Conservation (phyloP, 768 basidiomycete species). For the Rhodotorula diobovata region DNA sequence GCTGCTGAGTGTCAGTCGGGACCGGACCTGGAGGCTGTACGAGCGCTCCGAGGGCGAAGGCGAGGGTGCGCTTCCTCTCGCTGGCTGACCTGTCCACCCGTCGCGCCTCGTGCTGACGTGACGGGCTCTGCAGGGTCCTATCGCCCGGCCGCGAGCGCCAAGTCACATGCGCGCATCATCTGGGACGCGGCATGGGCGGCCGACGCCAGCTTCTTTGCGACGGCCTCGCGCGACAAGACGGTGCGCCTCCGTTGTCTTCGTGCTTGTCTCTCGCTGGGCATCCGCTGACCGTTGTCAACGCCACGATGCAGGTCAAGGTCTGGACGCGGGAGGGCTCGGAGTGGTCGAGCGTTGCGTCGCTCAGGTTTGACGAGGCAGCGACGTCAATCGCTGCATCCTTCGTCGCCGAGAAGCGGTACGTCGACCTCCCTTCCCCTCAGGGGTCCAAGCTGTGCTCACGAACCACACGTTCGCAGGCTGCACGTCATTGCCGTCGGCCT, state of each 20-base stretch:
- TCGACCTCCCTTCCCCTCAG: too few relatives aligned
- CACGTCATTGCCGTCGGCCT: constrained; percentile 73
- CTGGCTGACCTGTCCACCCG: neutral
- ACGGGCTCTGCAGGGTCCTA: constrained; percentile 53
- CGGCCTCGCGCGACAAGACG: constrained; percentile 91
- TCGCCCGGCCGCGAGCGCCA: constrained; percentile 61
- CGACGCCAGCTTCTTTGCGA: constrained; percentile 76
- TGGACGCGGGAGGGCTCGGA: constrained; percentile 55
- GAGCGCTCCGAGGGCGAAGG: constrained; percentile 50
- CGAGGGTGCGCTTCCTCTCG: constrained; percentile 45
- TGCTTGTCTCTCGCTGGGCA: too few relatives aligned
- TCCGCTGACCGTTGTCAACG: too few relatives aligned
- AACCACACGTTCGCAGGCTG: constrained; percentile 40
- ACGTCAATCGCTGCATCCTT: constrained; percentile 72
- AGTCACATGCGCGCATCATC: constrained; percentile 84
- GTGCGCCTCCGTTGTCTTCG: constrained; percentile 51
- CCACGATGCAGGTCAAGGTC: constrained; percentile 65
- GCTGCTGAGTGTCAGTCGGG: constrained; percentile 80
- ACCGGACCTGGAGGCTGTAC: constrained; percentile 85
- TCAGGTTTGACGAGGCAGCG: constrained; percentile 70
- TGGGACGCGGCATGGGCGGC: constrained; percentile 90
- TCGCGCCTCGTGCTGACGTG: neutral
- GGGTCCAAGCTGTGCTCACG: neutral
- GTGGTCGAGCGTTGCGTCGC: constrained; percentile 54
- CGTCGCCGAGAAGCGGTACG: constrained; percentile 38